phyloP scores from a whole-genome alignment of 208 protist genomes.

The Acanthamoeba lenticulata region DNA sequence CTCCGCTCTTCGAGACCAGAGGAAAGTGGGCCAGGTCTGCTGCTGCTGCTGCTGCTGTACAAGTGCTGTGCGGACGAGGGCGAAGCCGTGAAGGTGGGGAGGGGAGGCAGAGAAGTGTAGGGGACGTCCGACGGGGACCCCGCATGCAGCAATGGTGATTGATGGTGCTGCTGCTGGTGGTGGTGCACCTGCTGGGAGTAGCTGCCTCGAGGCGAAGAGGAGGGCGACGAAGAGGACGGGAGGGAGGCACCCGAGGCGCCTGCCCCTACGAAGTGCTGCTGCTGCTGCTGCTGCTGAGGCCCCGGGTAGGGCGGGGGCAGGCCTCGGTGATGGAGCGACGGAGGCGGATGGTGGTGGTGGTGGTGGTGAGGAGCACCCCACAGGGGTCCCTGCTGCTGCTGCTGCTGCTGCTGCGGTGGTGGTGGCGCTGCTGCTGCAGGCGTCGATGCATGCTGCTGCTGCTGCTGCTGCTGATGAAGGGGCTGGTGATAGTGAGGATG shows the following conservation, averaged over 20 bases:
- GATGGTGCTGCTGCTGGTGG: not conserved
- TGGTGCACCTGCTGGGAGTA: not conserved
- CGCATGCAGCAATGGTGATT: not conserved
- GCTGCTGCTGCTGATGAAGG: too few relatives aligned
- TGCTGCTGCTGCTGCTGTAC: not conserved
- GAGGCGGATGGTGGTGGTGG: too few relatives aligned
- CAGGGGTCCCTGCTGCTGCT: too few relatives aligned
- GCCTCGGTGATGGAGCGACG: too few relatives aligned
- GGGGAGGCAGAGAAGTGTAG: not conserved
- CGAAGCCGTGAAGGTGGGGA: not conserved
- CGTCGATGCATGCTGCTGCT: too few relatives aligned
- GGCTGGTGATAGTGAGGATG: too few relatives aligned
- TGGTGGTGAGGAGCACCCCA: too few relatives aligned
- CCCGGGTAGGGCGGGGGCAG: not conserved
- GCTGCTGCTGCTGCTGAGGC: not conserved
- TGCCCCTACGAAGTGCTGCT: not conserved
- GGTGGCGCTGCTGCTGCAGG: too few relatives aligned
- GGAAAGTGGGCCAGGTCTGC: not conserved
- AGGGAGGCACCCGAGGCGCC: not conserved
- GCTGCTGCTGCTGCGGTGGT: too few relatives aligned
- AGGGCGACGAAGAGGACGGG: too few relatives aligned
- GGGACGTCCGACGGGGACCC: not conserved
- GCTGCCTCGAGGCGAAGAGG: too few relatives aligned
- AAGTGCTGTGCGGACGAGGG: not conserved
- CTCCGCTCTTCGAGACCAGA: not conserved